Base-by-base conservation (phyloP, 169 alveolate genomes). In the Cryptosporidium ryanae region DNA sequence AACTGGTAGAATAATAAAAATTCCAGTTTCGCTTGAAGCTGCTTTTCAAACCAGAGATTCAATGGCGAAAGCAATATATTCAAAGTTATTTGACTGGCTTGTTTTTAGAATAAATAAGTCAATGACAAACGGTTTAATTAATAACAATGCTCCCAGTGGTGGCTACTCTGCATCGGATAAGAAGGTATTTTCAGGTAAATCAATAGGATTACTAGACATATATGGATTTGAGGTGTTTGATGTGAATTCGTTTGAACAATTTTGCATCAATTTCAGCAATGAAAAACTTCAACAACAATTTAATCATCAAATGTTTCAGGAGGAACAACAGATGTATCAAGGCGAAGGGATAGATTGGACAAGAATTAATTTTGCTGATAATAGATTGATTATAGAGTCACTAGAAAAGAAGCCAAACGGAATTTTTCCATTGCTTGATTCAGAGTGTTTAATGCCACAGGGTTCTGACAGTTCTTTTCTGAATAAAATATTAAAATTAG, bases 221-320 rank as follows among this genome's bases (percentile, higher is more conserved):
- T 94, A 92, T 54, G 97, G 97, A 12, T 94, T 94, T 64, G 97
- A 95, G 55, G 94, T 93, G 31, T 91, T 94, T 59, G 92, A 84
- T 18, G 54, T 64, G 32, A 94, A 94, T 27, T 93, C 97, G 1
- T 93, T 94, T 65, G 98, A 95, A 82, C 97, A 95, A 90, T 90
- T 95, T 52, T 95, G 98, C 61, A 95, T 95, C 64, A 95, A 95
- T 92, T 95, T 93, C 87, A 96, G 97, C 15, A 95, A 95, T 64
- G 98, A 95, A 90, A 84, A 89, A 54, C 90, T 95, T 46, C 96
- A 96, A 59, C 92, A 93, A 63, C 94, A 93, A 71, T 95, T 95
- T 91, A 92, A 94, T 61, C 92, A 96, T 66, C 96, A 93, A 71
- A 93, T 95, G 91, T 92, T 95, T 82, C 92, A 93, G 48, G 90